Conservation (phyloP, 352 stramenopile species). For the Phytophthora vignae region DNA sequence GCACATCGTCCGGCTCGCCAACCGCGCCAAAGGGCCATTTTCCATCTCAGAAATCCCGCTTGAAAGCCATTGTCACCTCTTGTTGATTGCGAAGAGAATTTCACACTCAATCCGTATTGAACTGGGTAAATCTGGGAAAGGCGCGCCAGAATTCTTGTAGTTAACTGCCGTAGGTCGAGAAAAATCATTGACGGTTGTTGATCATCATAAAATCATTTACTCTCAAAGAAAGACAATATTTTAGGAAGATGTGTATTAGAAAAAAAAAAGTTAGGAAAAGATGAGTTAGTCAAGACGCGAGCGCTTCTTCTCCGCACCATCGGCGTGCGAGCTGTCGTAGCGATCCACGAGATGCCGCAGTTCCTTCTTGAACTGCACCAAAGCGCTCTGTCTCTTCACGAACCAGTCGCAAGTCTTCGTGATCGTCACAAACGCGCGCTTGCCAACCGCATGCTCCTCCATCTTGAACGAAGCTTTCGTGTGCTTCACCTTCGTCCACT, state of each 20-base stretch:
- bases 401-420: constrained; percentile 21
- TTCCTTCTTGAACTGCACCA: neutral
- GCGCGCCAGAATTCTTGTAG: too few relatives aligned
- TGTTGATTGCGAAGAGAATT: too few relatives aligned
- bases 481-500: too few relatives aligned
- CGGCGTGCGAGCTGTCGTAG: neutral
- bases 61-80: neutral
- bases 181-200: too few relatives aligned
- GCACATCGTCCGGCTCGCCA: neutral
- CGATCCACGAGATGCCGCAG: neutral
- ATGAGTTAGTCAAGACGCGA: neutral
- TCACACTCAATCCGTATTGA: too few relatives aligned
- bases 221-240: too few relatives aligned
- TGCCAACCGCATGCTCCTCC: neutral
- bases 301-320: neutral
- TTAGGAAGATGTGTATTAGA: too few relatives aligned
- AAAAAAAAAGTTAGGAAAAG: too few relatives aligned
- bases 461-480: neutral
- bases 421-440: constrained; percentile 15
- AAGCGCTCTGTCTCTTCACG: neutral
- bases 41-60: neutral
- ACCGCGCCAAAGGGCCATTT: neutral
- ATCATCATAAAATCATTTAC: too few relatives aligned
- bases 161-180: too few relatives aligned
- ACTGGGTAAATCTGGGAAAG: too few relatives aligned